A percentile compares a stretch with the other conserved stretches of the same genome.
Evolutionary conservation across 371 early-diverging fungal genomes (phyloP).

Genomic region (Smittium culicis): DNA sequence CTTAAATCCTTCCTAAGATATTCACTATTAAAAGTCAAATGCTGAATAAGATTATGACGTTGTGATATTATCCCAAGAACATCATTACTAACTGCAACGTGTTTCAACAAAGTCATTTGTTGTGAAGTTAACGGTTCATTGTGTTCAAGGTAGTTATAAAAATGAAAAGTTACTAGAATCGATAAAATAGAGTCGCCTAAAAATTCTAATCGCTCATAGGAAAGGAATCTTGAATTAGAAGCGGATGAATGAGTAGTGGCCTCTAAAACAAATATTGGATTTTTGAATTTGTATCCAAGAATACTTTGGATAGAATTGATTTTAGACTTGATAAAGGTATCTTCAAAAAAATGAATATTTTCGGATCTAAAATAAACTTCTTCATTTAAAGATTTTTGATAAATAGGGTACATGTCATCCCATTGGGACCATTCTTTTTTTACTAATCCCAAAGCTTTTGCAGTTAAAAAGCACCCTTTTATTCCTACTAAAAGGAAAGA

Average conservation of each 20-base stretch:
- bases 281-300: constrained; percentile 55
- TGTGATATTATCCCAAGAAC: constrained; percentile 49
- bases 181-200: constrained; percentile 86
- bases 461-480: constrained; percentile 38
- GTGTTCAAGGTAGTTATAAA: constrained; percentile 37
- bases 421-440: neutral
- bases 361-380: too few relatives aligned
- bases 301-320: constrained; percentile 33
- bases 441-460: constrained; percentile 17
- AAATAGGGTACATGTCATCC: constrained; percentile 4
- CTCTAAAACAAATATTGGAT: constrained; percentile 47
- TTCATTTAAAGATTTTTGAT: neutral
- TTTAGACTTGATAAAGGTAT: constrained; percentile 7
- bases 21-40: too few relatives aligned
- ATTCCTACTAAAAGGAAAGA: constrained; percentile 46
- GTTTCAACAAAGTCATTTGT: constrained; percentile 49
- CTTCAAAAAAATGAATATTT: neutral
- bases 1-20: too few relatives aligned
- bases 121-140: constrained; percentile 49
- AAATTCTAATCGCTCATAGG: constrained; percentile 88
- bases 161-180: constrained; percentile 58
- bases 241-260: constrained; percentile 78
- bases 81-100: constrained; percentile 72
- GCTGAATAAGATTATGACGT: too few relatives aligned
- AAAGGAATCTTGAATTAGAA: constrained; percentile 37